Percentiles rank a stretch among this genome's conserved stretches.
Evolutionary conservation across 768 basidiomycete genomes (phyloP).

Genomic region (Tricholoma saponaceum): DNA sequence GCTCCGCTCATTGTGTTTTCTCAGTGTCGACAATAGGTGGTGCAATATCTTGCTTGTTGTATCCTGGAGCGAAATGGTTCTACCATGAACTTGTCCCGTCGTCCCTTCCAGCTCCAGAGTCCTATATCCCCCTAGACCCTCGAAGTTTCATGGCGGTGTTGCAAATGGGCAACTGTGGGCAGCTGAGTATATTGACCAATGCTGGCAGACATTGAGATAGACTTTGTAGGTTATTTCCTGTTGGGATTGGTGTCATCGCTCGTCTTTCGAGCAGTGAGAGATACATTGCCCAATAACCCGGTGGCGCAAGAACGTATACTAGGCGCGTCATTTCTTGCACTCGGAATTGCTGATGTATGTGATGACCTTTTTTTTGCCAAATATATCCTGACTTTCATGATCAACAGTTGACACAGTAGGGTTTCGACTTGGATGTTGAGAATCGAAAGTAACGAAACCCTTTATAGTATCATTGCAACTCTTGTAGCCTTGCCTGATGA

Average conservation of each 20-base stretch:
- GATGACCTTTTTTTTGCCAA: not conserved
- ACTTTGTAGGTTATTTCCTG: constrained; percentile 29
- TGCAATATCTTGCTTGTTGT: constrained; percentile 42
- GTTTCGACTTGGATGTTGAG: constrained; percentile 4
- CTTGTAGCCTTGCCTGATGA: constrained; percentile 54
- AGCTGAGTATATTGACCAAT: not conserved
- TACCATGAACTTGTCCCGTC: constrained; percentile 61
- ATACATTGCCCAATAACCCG: constrained; percentile 52
- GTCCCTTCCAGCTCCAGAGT: constrained; percentile 23
- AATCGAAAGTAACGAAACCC: not conserved
- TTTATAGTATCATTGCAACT: constrained; percentile 55
- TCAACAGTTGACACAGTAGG: constrained; percentile 59
- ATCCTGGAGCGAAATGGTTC: constrained; percentile 64
- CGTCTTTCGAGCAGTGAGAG: constrained; percentile 63
- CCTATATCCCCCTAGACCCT: constrained; percentile 31
- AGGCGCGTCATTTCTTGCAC: constrained; percentile 55
- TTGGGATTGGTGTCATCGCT: constrained; percentile 56
- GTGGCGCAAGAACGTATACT: constrained; percentile 66
- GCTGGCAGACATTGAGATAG: constrained; percentile 4
- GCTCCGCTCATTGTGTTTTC: not conserved
- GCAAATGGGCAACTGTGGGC: constrained; percentile 65
- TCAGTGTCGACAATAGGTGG: constrained; percentile 35
- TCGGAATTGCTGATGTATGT: constrained; percentile 70
- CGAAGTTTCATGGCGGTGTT: constrained; percentile 59
- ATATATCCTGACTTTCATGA: not conserved